A percentile compares a stretch with the other conserved stretches of the same genome.
phyloP scores from a whole-genome alignment of 225 moss, liverwort and hornwort species.

The Marchantia polymorpha region DNA sequence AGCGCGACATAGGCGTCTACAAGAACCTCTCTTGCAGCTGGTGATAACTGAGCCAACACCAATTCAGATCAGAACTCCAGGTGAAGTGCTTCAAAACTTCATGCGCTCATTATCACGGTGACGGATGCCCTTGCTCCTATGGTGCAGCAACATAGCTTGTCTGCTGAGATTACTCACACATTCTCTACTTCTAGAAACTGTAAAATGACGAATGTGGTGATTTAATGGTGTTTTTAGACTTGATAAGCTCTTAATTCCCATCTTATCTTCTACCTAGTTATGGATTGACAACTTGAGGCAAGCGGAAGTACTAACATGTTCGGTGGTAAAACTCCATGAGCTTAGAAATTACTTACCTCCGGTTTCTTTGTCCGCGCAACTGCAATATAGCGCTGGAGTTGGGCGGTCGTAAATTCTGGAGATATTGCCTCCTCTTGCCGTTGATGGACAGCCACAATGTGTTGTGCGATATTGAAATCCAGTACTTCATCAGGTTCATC shows the following conservation, averaged over 20 bases:
- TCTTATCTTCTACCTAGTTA: not conserved
- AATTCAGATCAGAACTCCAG: not conserved
- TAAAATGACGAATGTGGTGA: no score
- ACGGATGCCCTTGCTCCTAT: no score
- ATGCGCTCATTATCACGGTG: not conserved
- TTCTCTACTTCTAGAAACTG: no score
- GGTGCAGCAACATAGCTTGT: no score
- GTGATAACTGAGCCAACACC: conserved; percentile 57
- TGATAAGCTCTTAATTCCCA: not conserved
- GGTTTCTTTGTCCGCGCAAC: conserved; percentile 86
- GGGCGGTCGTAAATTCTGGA: conserved; percentile 78
- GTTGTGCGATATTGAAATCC: conserved; percentile 82
- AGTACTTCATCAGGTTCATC: conserved; percentile 93
- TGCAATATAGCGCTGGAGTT: conserved; percentile 98
- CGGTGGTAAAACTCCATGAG: no score
- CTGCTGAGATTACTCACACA: no score
- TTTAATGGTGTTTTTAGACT: no score
- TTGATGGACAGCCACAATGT: conserved; percentile 93
- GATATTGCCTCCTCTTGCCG: conserved; percentile 77
- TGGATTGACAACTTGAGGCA: no score
- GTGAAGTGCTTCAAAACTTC: not conserved
- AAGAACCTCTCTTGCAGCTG: conserved; percentile 65
- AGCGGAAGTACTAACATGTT: no score
- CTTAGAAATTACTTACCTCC: conserved; percentile 39
- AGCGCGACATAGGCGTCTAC: conserved; percentile 91